Percentiles rank a stretch among this genome's conserved stretches.
These are phyloP conservation scores for Monosporascus ibericus DNA, from an alignment of 2,329 filamentous ascomycete species.

Conservation along the genomic window DNA sequence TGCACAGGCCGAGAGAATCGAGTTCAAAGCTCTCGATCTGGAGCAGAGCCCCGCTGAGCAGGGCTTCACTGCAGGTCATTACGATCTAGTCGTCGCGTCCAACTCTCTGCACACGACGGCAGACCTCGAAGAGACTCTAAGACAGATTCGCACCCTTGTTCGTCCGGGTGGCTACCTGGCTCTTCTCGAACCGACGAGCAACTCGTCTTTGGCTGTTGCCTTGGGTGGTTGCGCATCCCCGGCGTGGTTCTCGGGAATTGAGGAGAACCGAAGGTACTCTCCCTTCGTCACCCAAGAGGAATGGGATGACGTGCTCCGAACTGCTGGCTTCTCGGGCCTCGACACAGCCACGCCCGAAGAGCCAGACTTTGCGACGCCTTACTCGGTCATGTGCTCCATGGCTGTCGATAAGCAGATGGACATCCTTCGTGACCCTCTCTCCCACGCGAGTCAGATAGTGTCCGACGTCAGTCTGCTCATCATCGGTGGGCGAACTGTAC, in stretches of 20 bases:
- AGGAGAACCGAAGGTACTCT: background rate
- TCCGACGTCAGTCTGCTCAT: slow-evolving; percentile 9
- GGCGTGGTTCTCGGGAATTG: background rate
- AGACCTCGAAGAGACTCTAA: slow-evolving; percentile 16
- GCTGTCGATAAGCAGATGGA: slow-evolving; percentile 22
- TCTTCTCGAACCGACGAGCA: background rate
- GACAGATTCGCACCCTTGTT: background rate
- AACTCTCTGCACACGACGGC: slow-evolving; percentile 27
- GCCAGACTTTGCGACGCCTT: too few relatives aligned
- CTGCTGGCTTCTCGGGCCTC: slow-evolving; percentile 23
- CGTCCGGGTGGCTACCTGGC: background rate
- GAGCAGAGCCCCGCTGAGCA: slow-evolving; percentile 24
- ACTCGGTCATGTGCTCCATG: slow-evolving; percentile 22
- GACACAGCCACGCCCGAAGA: slow-evolving; percentile 15
- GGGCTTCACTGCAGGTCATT: slow-evolving; percentile 23
- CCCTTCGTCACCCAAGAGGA: background rate
- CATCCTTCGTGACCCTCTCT: slow-evolving; percentile 6
- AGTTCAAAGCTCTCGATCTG: slow-evolving; percentile 26
- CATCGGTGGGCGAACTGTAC: slow-evolving; percentile 9
- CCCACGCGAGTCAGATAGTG: slow-evolving; percentile 1
- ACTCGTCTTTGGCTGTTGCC: background rate
- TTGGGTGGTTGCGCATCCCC: background rate
- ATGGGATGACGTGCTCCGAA: slow-evolving; percentile 19
- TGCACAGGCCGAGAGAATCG: slow-evolving; percentile 22
- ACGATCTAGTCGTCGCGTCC: slow-evolving; percentile 29